Conservation (phyloP, 768 basidiomycete species). For the Russula ochroleuca region DNA sequence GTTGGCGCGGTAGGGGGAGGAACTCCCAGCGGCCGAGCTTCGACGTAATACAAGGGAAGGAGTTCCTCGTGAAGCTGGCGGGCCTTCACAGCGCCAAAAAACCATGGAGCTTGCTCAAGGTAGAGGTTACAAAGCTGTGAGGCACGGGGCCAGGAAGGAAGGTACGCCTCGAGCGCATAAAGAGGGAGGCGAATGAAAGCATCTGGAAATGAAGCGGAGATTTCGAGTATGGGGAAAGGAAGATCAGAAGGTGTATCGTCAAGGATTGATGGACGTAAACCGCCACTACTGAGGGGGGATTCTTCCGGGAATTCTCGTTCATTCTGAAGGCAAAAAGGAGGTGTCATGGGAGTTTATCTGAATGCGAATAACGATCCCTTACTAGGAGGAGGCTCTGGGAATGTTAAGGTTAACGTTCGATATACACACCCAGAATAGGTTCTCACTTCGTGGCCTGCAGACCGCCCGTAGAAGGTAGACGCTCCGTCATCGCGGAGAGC, state of each 20-base stretch:
- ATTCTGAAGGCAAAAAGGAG: slow-evolving; percentile 2
- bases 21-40: slow-evolving; percentile 33
- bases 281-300: neutral
- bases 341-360: neutral
- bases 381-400: slow-evolving; percentile 23
- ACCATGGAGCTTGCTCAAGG: slow-evolving; percentile 76
- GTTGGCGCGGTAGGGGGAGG: slow-evolving; percentile 5
- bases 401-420: neutral
- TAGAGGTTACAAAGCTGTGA: slow-evolving; percentile 60
- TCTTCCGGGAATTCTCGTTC: slow-evolving; percentile 5
- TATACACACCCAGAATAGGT: neutral
- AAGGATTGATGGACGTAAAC: neutral
- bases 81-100: slow-evolving; percentile 65
- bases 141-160: slow-evolving; percentile 59
- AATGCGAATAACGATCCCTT: slow-evolving; percentile 8
- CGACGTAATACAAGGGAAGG: slow-evolving; percentile 62
- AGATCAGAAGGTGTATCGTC: slow-evolving; percentile 2
- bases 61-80: slow-evolving; percentile 61
- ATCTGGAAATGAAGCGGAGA: slow-evolving; percentile 19
- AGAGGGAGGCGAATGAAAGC: slow-evolving; percentile 7
- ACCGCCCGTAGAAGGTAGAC: slow-evolving; percentile 67
- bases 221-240: slow-evolving; percentile 7
- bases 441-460: slow-evolving; percentile 66
- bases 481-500: slow-evolving; percentile 67
- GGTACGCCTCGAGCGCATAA: slow-evolving; percentile 38